A percentile compares a stretch with the other conserved stretches of the same genome.
These are phyloP conservation scores for Xylaria sp. DNA, from an alignment of 2,329 filamentous ascomycete genomes.

Conservation along the genomic window DNA sequence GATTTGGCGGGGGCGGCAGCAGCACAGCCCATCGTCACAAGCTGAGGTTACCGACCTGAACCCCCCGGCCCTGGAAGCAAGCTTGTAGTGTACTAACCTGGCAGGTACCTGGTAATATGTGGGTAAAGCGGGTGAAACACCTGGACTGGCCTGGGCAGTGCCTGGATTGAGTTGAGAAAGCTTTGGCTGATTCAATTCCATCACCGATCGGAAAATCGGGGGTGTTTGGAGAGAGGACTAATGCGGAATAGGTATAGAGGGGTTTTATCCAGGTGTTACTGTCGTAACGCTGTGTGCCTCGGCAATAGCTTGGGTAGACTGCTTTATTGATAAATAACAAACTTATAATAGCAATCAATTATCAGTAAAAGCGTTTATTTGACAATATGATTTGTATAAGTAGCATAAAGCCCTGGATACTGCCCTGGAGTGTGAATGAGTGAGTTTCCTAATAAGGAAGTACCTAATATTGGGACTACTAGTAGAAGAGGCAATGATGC, in stretches of 20 bases:
- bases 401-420: neutral
- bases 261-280: neutral
- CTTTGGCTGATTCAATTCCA: constrained; percentile 30
- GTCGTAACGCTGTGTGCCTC: neutral
- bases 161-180: neutral
- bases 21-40: constrained; percentile 24
- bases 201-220: constrained; percentile 28
- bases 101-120: neutral
- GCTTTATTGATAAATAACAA: neutral
- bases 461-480: neutral
- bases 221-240: constrained; percentile 12
- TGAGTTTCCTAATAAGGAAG: constrained; percentile 25
- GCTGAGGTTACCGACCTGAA: neutral
- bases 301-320: neutral
- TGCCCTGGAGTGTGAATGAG: neutral
- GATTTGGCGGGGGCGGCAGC: constrained; percentile 25
- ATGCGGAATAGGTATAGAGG: neutral
- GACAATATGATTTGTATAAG: neutral
- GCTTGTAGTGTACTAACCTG: constrained; percentile 2
- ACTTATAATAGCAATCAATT: neutral
- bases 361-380: neutral
- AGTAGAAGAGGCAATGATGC: neutral
- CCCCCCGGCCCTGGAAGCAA: neutral
- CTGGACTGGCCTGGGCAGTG: constrained; percentile 1
- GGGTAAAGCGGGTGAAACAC: constrained; percentile 8